Conservation (phyloP, 108 stramenopile genomes). For the Epithemia pelagica region DNA sequence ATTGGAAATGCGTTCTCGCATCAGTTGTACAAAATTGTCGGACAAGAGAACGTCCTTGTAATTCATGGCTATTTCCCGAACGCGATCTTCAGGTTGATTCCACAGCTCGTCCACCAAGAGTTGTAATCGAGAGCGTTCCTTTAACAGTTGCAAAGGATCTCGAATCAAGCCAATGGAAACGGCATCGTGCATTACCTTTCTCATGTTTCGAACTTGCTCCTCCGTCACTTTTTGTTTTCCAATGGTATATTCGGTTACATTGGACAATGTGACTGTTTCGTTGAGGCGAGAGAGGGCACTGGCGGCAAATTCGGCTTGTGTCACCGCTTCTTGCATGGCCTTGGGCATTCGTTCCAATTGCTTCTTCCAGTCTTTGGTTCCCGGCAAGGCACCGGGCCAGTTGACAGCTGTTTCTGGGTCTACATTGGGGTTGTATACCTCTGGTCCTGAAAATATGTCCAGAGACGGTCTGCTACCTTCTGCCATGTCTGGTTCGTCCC, state of each 20-base stretch:
- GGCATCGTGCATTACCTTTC: conserved; percentile 53
- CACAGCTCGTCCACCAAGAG: conserved; percentile 70
- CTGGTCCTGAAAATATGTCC: conserved; percentile 81
- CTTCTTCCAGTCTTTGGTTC: conserved; percentile 36
- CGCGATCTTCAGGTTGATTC: conserved; percentile 75
- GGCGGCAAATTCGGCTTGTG: conserved; percentile 76
- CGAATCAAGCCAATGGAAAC: conserved; percentile 63
- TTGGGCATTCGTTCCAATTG: conserved; percentile 41
- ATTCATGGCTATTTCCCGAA: conserved; percentile 60
- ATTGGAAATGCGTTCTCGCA: conserved; percentile 47
- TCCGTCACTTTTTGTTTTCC: conserved; percentile 45
- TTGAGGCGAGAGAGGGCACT: conserved; percentile 48
- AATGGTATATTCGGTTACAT: conserved; percentile 40
- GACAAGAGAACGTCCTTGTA: conserved; percentile 84
- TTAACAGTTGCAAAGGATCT: conserved; percentile 49
- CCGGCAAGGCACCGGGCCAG: conserved; percentile 72
- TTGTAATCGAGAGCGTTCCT: conserved; percentile 55
- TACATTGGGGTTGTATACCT: conserved; percentile 75
- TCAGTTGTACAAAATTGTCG: conserved; percentile 59
- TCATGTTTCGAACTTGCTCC: conserved; percentile 52
- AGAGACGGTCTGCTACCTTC: conserved; percentile 47
- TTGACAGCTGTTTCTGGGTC: conserved; percentile 75
- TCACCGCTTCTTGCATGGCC: conserved; percentile 55
- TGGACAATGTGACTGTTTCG: conserved; percentile 18
- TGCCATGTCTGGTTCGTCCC: conserved; percentile 36